These are phyloP conservation scores for Taphrina communis DNA, from an alignment of 1,139 yeast genomes.

Conservation along the genomic window DNA sequence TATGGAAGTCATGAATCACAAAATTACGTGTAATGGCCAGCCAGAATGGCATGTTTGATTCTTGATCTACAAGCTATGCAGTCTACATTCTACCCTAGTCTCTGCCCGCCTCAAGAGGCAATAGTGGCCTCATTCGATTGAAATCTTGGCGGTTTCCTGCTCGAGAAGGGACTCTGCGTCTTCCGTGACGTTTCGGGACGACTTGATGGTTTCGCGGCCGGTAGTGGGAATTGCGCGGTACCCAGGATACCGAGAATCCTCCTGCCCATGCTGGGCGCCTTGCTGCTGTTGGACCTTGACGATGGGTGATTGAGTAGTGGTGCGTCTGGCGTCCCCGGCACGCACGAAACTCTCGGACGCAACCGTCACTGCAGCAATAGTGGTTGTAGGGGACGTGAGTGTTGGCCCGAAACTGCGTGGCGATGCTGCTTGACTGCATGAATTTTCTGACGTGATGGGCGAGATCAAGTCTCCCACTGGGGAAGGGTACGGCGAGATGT, in stretches of 20 bases:
- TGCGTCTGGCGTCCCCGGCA: background rate
- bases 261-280: background rate
- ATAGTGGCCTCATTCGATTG: background rate
- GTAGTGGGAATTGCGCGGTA: background rate
- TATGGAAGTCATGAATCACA: too few relatives aligned
- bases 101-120: too few relatives aligned
- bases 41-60: too few relatives aligned
- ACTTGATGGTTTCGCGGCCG: background rate
- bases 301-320: background rate
- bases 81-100: too few relatives aligned
- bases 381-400: too few relatives aligned
- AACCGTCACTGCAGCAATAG: too few relatives aligned
- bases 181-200: slow-evolving; percentile 8
- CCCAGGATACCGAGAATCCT: slow-evolving; percentile 4
- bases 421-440: too few relatives aligned
- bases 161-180: slow-evolving; percentile 2
- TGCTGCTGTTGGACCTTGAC: background rate
- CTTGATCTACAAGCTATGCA: too few relatives aligned
- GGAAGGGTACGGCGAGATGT: slow-evolving; percentile 23
- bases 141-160: background rate
- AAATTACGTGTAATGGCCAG: too few relatives aligned
- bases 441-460: too few relatives aligned
- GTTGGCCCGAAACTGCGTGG: too few relatives aligned
- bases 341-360: background rate
- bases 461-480: background rate